Percentiles rank a stretch among this genome's conserved stretches.
Conservation (phyloP, 495 filamentous ascomycete species). For the Trichodelitschia bisporula region DNA sequence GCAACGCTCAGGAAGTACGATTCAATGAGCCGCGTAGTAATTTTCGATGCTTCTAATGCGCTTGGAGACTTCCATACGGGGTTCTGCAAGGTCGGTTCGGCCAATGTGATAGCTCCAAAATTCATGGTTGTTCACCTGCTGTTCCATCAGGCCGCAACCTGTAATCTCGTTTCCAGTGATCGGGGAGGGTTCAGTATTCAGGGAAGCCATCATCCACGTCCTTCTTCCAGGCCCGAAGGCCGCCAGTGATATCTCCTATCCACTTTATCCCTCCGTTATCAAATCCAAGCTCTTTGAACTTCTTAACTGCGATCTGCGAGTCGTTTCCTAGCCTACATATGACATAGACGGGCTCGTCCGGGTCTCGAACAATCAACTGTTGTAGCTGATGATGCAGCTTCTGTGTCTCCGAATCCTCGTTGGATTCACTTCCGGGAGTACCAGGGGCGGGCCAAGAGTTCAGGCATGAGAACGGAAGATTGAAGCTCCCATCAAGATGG, state of each 20-base stretch:
- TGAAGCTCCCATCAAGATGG: conserved; percentile 44
- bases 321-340: conserved; percentile 78
- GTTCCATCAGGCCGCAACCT: too few relatives aligned
- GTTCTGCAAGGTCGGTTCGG: too few relatives aligned
- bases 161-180: too few relatives aligned
- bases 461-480: conserved; percentile 45
- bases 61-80: too few relatives aligned
- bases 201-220: conserved; percentile 54
- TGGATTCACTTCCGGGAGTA: neutral
- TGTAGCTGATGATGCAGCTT: too few relatives aligned
- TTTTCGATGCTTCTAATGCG: too few relatives aligned
- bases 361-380: too few relatives aligned
- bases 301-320: conserved; percentile 53
- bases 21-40: too few relatives aligned
- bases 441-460: too few relatives aligned
- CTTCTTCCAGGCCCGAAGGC: conserved; percentile 61
- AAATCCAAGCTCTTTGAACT: conserved; percentile 41
- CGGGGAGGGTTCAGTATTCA: conserved; percentile 24
- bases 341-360: conserved; percentile 33
- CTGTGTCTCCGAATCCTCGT: neutral
- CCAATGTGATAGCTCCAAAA: too few relatives aligned
- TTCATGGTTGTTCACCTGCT: too few relatives aligned
- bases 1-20: too few relatives aligned
- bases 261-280: conserved; percentile 27
- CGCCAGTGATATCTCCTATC: conserved; percentile 59